Percentiles rank a stretch among this genome's conserved stretches.
Evolutionary conservation across 352 stramenopile species (phyloP).

Genomic region (Phytophthora colocasiae): DNA sequence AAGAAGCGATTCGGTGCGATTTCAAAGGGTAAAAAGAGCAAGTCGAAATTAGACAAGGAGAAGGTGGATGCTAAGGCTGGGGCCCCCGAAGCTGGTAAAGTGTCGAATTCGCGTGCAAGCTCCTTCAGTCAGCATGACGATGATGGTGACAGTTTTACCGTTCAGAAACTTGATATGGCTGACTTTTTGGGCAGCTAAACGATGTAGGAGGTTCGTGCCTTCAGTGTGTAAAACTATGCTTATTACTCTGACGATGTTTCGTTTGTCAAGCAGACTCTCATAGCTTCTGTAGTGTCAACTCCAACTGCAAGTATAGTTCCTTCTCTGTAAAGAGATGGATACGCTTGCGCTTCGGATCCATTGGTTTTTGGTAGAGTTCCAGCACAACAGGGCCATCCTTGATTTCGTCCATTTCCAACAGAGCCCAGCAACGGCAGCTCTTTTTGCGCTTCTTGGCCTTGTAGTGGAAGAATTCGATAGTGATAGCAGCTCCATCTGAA

Average conservation of each 20-base stretch:
- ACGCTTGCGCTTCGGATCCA: conserved; percentile 67
- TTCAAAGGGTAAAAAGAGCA: conserved; percentile 48
- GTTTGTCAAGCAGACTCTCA: conserved; percentile 6
- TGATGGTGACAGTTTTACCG: conserved; percentile 64
- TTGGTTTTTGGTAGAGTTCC: conserved; percentile 77
- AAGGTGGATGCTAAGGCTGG: conserved; percentile 35
- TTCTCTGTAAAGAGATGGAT: conserved; percentile 82
- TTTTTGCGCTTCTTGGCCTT: conserved; percentile 83
- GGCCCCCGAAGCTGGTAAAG: conserved; percentile 28
- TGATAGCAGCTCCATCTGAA: conserved; percentile 62
- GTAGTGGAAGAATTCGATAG: conserved; percentile 82
- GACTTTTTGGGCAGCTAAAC: conserved; percentile 63
- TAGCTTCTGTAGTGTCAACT: conserved; percentile 39
- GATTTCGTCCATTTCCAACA: conserved; percentile 80
- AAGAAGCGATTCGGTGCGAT: conserved; percentile 50
- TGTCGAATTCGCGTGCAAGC: conserved; percentile 42
- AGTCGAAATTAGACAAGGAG: conserved; percentile 40
- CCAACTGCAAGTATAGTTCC: conserved; percentile 69
- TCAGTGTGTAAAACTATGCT: too few species aligned
- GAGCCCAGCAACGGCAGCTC: conserved; percentile 74
- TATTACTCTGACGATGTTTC: conserved; percentile 3
- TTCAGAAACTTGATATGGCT: conserved; percentile 82
- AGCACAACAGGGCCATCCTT: conserved; percentile 43
- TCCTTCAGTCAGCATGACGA: conserved; percentile 48
- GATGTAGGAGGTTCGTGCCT: neutral